Conservation (phyloP, 2,329 filamentous ascomycete genomes). For the Sphaerulina musiva region DNA sequence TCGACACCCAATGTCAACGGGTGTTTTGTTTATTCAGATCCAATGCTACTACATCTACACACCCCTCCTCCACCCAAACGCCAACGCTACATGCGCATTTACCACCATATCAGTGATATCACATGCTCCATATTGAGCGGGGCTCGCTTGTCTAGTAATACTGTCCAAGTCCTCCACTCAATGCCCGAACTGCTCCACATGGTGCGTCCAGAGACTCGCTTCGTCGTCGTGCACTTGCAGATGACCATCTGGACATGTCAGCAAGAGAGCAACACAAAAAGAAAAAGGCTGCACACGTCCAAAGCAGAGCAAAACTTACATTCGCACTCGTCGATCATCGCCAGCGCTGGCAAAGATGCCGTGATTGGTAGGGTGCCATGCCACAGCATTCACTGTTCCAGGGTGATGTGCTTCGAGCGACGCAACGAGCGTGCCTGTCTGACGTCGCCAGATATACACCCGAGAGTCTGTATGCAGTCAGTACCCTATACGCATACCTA, state of each 20-base stretch:
- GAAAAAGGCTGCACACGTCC: no score
- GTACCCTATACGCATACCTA: background rate
- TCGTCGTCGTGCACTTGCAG: constrained; percentile 11
- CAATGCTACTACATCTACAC: background rate
- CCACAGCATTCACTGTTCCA: constrained; percentile 75
- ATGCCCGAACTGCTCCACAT: constrained; percentile 5
- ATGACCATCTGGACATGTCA: constrained; percentile 18
- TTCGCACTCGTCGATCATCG: constrained; percentile 76
- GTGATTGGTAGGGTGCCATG: constrained; percentile 80
- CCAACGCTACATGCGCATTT: constrained; percentile 5
- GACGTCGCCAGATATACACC: constrained; percentile 87
- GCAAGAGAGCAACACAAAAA: background rate
- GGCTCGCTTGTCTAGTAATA: constrained; percentile 5
- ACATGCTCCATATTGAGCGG: background rate
- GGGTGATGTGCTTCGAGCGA: constrained; percentile 66
- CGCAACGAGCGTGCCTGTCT: constrained; percentile 68
- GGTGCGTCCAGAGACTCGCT: constrained; percentile 6
- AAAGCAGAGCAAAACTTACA: constrained; percentile 53
- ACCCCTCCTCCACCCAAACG: background rate
- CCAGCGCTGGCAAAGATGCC: constrained; percentile 85
- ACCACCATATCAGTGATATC: background rate
- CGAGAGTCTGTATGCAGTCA: constrained; percentile 48
- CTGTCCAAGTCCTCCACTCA: constrained; percentile 5
- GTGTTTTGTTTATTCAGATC: background rate
- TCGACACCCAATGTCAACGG: background rate